A percentile compares a stretch with the other conserved stretches of the same genome.
These are phyloP conservation scores for Clavaria fumosa DNA, from an alignment of 768 basidiomycete genomes.

Conservation along the genomic window DNA sequence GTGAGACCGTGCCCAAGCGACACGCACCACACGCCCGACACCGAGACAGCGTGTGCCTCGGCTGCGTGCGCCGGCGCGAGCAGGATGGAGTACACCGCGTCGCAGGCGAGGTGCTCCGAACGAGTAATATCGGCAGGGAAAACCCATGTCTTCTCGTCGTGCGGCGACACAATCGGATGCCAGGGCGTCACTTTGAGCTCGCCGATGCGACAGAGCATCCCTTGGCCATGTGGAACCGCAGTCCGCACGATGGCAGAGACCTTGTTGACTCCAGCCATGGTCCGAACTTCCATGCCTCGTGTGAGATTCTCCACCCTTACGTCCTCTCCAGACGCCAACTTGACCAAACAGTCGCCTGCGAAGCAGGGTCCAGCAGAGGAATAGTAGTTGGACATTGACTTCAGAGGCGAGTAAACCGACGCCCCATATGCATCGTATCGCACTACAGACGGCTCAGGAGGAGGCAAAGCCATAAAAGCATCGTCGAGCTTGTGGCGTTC, in stretches of 20 bases:
- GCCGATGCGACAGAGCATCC: slow-evolving; percentile 4
- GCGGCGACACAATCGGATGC: slow-evolving; percentile 6
- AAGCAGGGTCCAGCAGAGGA: slow-evolving; percentile 4
- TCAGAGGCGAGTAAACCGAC: neutral
- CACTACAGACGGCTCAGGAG: slow-evolving; percentile 4
- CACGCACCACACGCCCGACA: slow-evolving; percentile 7
- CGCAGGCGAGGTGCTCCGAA: slow-evolving; percentile 1
- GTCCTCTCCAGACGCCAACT: neutral
- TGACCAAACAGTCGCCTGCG: slow-evolving; percentile 5
- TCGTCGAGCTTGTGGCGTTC: slow-evolving; percentile 7
- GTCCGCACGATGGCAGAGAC: slow-evolving; percentile 6
- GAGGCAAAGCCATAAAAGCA: slow-evolving; percentile 6
- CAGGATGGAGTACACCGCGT: slow-evolving; percentile 6
- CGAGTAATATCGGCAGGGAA: slow-evolving; percentile 5
- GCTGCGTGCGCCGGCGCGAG: slow-evolving; percentile 1
- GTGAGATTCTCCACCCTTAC: slow-evolving; percentile 6
- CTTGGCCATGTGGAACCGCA: neutral
- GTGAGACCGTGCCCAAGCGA: slow-evolving; percentile 7
- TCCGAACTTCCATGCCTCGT: slow-evolving; percentile 5
- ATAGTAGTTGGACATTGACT: slow-evolving; percentile 4
- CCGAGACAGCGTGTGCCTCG: slow-evolving; percentile 3
- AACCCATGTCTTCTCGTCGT: slow-evolving; percentile 1
- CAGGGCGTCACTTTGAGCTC: slow-evolving; percentile 6
- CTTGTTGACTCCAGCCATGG: slow-evolving; percentile 1
- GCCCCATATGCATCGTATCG: neutral